Evolutionary conservation across 495 filamentous ascomycete genomes (phyloP), one percentile per base, ranked within the genome.

Genomic region (Aspergillus ellipticus): DNA sequence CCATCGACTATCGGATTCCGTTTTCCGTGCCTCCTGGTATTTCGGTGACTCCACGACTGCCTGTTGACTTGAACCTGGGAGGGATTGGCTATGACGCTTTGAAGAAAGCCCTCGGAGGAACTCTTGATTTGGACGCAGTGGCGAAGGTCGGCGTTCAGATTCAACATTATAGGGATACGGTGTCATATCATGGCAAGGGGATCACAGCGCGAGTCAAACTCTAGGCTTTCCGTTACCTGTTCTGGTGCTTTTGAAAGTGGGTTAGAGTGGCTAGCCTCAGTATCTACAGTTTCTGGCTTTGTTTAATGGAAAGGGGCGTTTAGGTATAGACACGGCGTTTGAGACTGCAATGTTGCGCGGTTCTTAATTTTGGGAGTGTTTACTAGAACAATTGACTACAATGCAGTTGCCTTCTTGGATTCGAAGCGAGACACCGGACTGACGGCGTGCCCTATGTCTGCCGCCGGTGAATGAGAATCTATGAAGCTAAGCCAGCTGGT

Each of bases 31-130:
- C 85, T 5, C 91, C 94, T 0, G 90, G 91, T 7, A 65, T 74
- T 4, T 84, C 84, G 3, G 67, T 78, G 51, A 87, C 85, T 2
- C 94, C 94, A 3, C 80, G 76, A 54, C 62, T 98, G 46, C 93
- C 94, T 0, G 92, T 97, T 6, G 77, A 87, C 24, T 88, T 92
- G 83, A 82, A 80, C 42, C 51, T 93, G 1, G 86, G 81, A 13
- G 84, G 86, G 10, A 84, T 95, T 39, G 94, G 93, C 2, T 96
- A 93, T 67, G 87, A 89, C 21, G 86, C 85, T 31, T 72, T 98
- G 26, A 83, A 77, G 61, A 83, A 83, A 62, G 92, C 94, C n/a
- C 67, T 98, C n/a, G 90, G 92, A 10, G 90, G 92, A 0, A 74
- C 72, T 24, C 67, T 97, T 60, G 86, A 86, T 67, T 66, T 98